Conservation (phyloP, 2,329 filamentous ascomycete species). For the Phialophora macrospora region DNA sequence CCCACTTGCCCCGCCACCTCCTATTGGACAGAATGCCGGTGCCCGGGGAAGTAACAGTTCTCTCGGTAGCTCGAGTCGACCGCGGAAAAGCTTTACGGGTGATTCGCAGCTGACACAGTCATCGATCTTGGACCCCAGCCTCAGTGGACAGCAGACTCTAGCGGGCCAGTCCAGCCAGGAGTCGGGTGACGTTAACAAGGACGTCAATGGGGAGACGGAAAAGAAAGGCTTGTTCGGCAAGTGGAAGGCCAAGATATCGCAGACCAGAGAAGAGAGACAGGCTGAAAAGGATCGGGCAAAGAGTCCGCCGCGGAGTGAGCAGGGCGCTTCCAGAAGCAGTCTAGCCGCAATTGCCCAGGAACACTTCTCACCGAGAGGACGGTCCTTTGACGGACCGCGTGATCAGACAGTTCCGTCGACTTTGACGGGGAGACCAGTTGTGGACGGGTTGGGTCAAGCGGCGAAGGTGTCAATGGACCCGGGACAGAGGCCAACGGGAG, state of each 20-base stretch:
- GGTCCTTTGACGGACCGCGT: slow-evolving; percentile 35
- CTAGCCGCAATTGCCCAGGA: slow-evolving; percentile 45
- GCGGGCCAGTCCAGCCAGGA: slow-evolving; percentile 46
- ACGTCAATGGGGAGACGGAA: slow-evolving; percentile 49
- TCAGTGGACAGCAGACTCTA: slow-evolving; percentile 35
- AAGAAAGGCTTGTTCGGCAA: slow-evolving; percentile 68
- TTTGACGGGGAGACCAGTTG: slow-evolving; percentile 21
- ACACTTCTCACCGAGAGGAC: slow-evolving; percentile 34
- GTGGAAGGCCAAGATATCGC: slow-evolving; percentile 66
- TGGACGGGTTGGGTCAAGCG: slow-evolving; percentile 11
- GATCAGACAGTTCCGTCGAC: slow-evolving; percentile 29
- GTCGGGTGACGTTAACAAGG: slow-evolving; percentile 46
- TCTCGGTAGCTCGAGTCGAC: slow-evolving; percentile 63
- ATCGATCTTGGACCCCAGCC: slow-evolving; percentile 46
- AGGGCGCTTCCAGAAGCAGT: slow-evolving; percentile 43
- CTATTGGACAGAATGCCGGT: slow-evolving; percentile 65
- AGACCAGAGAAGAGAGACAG: slow-evolving; percentile 60
- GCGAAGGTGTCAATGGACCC: slow-evolving; percentile 12
- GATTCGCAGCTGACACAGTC: slow-evolving; percentile 50
- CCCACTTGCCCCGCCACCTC: slow-evolving; percentile 52
- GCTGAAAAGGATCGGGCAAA: slow-evolving; percentile 59
- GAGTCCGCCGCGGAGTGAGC: slow-evolving; percentile 53
- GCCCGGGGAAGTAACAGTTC: slow-evolving; percentile 71
- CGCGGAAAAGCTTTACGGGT: slow-evolving; percentile 52
- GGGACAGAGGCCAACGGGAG: slow-evolving; percentile 9